Conservation (phyloP, 2,329 filamentous ascomycete species). For the Blastomyces gilchristii region DNA sequence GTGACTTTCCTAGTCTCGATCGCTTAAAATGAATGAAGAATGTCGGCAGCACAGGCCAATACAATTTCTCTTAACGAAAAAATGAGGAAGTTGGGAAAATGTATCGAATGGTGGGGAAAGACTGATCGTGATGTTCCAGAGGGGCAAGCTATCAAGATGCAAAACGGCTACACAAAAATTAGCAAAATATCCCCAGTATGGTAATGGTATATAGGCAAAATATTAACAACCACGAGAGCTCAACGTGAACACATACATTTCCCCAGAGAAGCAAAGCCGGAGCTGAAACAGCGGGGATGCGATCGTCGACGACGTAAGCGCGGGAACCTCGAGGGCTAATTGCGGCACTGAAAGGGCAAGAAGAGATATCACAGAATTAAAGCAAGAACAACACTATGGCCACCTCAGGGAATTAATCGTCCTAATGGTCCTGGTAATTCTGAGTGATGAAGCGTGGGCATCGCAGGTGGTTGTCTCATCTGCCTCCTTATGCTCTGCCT, state of each 20-base stretch:
- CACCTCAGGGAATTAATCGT: not conserved
- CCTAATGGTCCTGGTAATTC: not conserved
- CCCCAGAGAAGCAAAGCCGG: not conserved
- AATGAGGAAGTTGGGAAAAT: not conserved
- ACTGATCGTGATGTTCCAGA: not conserved
- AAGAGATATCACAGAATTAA: not conserved
- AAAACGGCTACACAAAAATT: not conserved
- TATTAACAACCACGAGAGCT: not conserved
- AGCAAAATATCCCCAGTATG: not conserved
- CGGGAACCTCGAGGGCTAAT: not conserved
- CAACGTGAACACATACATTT: not conserved
- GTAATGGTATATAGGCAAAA: not conserved
- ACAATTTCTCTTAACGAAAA: not conserved
- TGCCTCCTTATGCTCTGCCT: not conserved
- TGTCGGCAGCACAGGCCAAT: not conserved
- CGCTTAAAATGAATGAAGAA: not conserved
- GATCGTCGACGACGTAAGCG: not conserved
- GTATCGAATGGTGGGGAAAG: not conserved
- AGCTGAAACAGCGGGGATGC: not conserved
- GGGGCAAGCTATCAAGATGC: not conserved
- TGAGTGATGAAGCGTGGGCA: not conserved
- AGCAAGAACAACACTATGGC: not conserved
- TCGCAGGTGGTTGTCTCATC: not conserved
- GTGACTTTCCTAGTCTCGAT: not conserved
- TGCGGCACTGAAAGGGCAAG: not conserved